Conservation (phyloP, 805 yeast genomes). For the Citeromyces matritensis region DNA sequence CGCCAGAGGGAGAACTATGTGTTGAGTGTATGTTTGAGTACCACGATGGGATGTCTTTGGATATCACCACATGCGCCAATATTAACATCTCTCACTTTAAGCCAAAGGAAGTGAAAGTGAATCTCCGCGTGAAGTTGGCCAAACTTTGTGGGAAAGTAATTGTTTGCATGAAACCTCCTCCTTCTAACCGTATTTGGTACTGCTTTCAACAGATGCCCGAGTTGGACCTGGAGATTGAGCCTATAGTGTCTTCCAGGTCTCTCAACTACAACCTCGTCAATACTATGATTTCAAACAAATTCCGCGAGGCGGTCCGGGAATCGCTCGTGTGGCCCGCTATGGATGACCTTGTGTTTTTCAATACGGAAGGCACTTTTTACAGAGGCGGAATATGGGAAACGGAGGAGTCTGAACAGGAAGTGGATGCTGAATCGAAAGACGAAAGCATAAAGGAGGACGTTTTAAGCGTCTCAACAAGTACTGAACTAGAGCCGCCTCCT, state of each 20-base stretch:
- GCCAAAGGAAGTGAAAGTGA: constrained; percentile 58
- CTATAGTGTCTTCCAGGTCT: constrained; percentile 78
- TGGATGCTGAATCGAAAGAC: constrained; percentile 1
- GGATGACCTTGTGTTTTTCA: constrained; percentile 73
- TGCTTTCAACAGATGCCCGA: constrained; percentile 70
- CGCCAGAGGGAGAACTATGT: constrained; percentile 68
- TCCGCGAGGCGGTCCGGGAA: constrained; percentile 66
- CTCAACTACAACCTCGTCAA: constrained; percentile 69
- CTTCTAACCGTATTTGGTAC: constrained; percentile 86
- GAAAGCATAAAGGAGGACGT: constrained; percentile 4
- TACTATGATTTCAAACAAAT: constrained; percentile 60
- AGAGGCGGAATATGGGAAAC: constrained; percentile 92
- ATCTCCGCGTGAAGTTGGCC: constrained; percentile 53
- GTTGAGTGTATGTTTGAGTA: constrained; percentile 51
- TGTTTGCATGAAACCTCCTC: constrained; percentile 71
- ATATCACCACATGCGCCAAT: constrained; percentile 68
- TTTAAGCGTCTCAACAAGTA: neutral
- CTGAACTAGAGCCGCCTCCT: constrained; percentile 8
- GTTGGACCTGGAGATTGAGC: constrained; percentile 67
- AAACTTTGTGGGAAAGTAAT: constrained; percentile 62
- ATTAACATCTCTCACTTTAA: constrained; percentile 66
- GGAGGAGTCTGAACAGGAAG: constrained; percentile 9
- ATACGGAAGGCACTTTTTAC: constrained; percentile 53
- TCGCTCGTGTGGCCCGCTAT: constrained; percentile 74
- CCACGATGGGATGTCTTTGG: constrained; percentile 61